Base-by-base conservation (phyloP, 257 asterid species). In the Solanum clarkiae region DNA sequence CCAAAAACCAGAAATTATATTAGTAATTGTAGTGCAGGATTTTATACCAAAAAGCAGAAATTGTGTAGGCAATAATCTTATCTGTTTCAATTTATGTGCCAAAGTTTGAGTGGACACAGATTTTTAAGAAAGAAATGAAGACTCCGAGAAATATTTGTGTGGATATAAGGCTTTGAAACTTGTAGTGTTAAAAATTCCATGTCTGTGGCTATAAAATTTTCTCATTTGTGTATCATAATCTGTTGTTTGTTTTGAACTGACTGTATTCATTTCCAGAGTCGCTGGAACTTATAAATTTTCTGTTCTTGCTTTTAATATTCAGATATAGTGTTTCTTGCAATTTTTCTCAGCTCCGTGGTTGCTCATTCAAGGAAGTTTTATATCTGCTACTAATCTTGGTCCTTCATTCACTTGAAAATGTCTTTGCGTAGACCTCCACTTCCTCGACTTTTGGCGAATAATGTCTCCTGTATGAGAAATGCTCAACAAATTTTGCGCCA, bases 401-500 rank as follows among this genome's bases (percentile, higher is more conserved):
- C 60, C 82, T 49, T 49, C 62, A 75, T 49, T 75, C 72, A 55
- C 62, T 75, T 49, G 82, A 49, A 10, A 1, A 93, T 93, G 98
- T 65, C 87, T 65, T 71, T 90, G 80, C 92, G 93, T 10, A 92
- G 84, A 84, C 94, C 97, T 20, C 95, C 92, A 29, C 87, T 89
- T 80, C 98, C 98, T 62, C 92, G 97, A 44, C 93, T 94, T 82
- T 94, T 93, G 86, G 94, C 94, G 4, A 89, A 88, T 90, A 92
- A 94, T 57, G 97, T 94, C 22, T 88, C 98, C 14, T 95, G 98
- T 92, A 94, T 95, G 98, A 91, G 98, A 92, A 95, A 94, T 13
- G 98, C 94, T 12, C 98, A 95, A 74, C 97, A 94, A 88, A 95
- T 95, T 86, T 92, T 94, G 68, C 98, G 97, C n/a, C 91, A 94